phyloP scores from a whole-genome alignment of 768 basidiomycete genomes.

The Suillus variegatus region DNA sequence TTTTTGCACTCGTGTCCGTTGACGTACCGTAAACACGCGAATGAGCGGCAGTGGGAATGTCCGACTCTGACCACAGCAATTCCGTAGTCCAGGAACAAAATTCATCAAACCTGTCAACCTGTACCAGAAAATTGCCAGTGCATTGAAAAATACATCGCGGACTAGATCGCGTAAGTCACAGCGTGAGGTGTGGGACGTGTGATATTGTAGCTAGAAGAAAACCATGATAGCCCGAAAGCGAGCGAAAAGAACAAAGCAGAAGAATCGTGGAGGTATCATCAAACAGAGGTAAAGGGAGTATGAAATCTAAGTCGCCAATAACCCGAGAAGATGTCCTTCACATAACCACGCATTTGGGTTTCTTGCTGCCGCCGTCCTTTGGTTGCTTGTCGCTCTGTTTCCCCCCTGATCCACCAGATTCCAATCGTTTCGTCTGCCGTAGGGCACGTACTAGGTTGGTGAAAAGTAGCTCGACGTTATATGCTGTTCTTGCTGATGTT shows the following conservation, averaged over 20 bases:
- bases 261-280: constrained; percentile 72
- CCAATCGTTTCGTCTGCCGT: constrained; percentile 62
- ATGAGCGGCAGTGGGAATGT: constrained; percentile 3
- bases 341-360: constrained; percentile 75
- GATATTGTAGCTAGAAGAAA: constrained; percentile 34
- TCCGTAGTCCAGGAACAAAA: constrained; percentile 2
- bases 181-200: constrained; percentile 33
- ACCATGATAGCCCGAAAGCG: constrained; percentile 25
- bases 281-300: constrained; percentile 66
- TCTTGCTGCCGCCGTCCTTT: constrained; percentile 47
- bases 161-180: constrained; percentile 43
- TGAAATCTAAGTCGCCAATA: constrained; percentile 67
- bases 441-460: constrained; percentile 82
- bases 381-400: constrained; percentile 39
- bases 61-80: neutral
- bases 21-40: neutral
- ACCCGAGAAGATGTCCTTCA: constrained; percentile 67
- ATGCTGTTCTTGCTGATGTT: constrained; percentile 93
- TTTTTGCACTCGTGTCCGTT: neutral
- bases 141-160: constrained; percentile 41
- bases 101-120: neutral
- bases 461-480: constrained; percentile 91
- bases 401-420: constrained; percentile 49
- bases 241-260: constrained; percentile 28
- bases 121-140: constrained; percentile 26